Evolutionary conservation across 345 rosid species (phyloP).

Genomic region (Linum usitatissimum): DNA sequence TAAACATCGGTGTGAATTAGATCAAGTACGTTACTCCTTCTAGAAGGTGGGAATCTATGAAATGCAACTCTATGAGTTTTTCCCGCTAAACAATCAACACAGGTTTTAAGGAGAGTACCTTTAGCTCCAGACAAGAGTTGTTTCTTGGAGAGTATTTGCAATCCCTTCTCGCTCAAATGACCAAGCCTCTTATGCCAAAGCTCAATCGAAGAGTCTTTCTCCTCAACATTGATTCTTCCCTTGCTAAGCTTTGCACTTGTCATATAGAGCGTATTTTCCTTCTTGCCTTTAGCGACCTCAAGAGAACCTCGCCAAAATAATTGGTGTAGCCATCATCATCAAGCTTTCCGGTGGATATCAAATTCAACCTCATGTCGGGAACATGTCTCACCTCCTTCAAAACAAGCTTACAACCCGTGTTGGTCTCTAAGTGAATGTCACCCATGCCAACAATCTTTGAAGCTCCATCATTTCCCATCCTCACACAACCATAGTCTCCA

Average conservation of each 20-base stretch:
- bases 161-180: no score
- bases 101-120: no score
- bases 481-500: constrained; percentile 1
- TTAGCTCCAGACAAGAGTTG: no score
- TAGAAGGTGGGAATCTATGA: no score
- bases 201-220: background rate
- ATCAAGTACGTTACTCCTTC: no score
- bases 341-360: background rate
- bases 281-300: background rate
- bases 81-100: no score
- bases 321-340: background rate
- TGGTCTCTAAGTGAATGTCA: background rate
- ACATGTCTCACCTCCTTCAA: background rate
- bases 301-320: constrained; percentile 1
- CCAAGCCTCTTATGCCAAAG: no score
- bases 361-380: background rate
- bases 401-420: background rate
- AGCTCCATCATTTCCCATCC: constrained; percentile 1
- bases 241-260: background rate
- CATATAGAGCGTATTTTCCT: background rate
- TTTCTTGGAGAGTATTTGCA: no score
- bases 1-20: no score
- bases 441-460: background rate
- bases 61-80: no score
- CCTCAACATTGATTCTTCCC: background rate